phyloP scores from a whole-genome alignment of 805 yeast genomes.

The Yarrowia sp. region DNA sequence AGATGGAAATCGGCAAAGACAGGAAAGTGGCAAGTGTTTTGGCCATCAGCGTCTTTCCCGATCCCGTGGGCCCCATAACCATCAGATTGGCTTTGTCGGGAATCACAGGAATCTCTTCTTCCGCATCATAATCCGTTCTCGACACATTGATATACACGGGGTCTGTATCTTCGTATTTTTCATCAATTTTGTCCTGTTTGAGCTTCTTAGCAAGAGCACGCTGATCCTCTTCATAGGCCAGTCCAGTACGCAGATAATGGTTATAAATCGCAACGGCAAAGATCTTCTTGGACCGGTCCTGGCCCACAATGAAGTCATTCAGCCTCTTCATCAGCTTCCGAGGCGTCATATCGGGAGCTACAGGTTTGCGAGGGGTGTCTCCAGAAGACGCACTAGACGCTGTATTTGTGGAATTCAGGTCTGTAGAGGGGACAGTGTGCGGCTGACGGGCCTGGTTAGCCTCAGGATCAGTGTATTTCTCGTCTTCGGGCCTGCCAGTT shows the following conservation, averaged over 20 bases:
- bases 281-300: conserved; percentile 62
- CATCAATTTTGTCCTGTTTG: background rate
- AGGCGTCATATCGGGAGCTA: conserved; percentile 52
- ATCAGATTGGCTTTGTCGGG: conserved; percentile 64
- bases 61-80: conserved; percentile 66
- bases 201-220: conserved; percentile 4
- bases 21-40: conserved; percentile 31
- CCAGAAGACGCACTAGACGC: background rate
- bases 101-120: conserved; percentile 54
- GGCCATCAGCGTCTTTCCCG: conserved; percentile 60
- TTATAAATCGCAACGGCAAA: conserved; percentile 67
- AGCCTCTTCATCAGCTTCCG: conserved; percentile 55
- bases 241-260: conserved; percentile 56
- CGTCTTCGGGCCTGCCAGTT: background rate
- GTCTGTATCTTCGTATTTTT: conserved; percentile 17
- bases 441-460: background rate
- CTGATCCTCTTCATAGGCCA: conserved; percentile 6
- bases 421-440: background rate
- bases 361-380: conserved; percentile 30
- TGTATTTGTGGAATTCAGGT: background rate
- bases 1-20: conserved; percentile 59
- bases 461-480: conserved; percentile 9
- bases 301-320: conserved; percentile 64
- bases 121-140: conserved; percentile 15
- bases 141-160: conserved; percentile 21